Evolutionary conservation across 2,329 filamentous ascomycete genomes (phyloP), one percentile per base, ranked within the genome.

Genomic region (Acrocalymma vagum): DNA sequence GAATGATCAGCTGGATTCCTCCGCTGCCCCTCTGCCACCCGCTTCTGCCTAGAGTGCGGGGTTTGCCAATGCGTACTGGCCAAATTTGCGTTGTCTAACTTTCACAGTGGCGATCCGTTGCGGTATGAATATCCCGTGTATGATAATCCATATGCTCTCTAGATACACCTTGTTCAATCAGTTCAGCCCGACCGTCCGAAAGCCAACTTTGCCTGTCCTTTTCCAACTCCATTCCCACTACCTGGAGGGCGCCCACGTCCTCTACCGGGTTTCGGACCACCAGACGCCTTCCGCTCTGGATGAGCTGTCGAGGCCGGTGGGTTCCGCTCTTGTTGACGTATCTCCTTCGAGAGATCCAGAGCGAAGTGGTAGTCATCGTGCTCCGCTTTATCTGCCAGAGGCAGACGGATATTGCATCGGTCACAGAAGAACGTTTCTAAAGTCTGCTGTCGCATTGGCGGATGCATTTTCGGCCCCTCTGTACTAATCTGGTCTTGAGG

Each of bases 301-400:
- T 38, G 17, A 16, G 44, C 21, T n/a, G 45, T 27, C 9, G 13
- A 13, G 7, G 40, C 20, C 2, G 46, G 23, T 5, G 45, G 27
- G 10, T 44, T 60, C 9, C 59, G 55, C 6, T 66, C 62, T 32
- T 66, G 58, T 6, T 63, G 55, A 5, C 62, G 55, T 48, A 72
- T 64, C 53, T 86, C 78, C 42, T 84, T 80, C 51, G 92, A 86
- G 20, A 99, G 78, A 56, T 93, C 88, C 71, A 88, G 90, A 29
- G 94, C 94, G 71, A 96, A 87, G 72, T 99, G 94, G 86, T 92
- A 97, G 68, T 99, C 94, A 38, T 86, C 78, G 67, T 99, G 94
- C 70, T 88, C 92, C 52, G 85, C 80, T 55, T 80, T 79, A 40
- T 86, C 81, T 17, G 74, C 63, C 25, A 77, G 74, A 9, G 78